A percentile compares a stretch with the other conserved stretches of the same genome.
Conservation (phyloP, 2,329 filamentous ascomycete genomes). For the Cordyceps cicadae region DNA sequence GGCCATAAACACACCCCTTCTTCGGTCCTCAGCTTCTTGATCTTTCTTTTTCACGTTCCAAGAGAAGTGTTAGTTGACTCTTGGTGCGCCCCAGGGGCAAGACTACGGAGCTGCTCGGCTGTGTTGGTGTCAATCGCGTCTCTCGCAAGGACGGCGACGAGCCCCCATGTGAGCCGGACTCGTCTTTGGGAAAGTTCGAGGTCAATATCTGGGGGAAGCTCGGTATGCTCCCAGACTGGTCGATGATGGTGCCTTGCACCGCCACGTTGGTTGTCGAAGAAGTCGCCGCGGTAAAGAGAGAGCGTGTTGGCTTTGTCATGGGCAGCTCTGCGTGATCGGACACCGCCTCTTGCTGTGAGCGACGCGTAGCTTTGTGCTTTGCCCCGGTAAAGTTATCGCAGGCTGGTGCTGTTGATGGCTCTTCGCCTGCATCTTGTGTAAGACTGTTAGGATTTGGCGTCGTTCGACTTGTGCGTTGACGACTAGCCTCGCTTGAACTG, state of each 20-base stretch:
- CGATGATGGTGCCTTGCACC: slow-evolving; percentile 36
- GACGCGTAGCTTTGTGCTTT: slow-evolving; percentile 19
- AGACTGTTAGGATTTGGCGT: background rate
- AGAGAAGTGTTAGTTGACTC: slow-evolving; percentile 50
- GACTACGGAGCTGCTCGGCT: slow-evolving; percentile 35
- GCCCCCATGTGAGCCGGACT: slow-evolving; percentile 12
- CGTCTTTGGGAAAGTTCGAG: background rate
- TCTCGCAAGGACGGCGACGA: slow-evolving; percentile 22
- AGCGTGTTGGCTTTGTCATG: slow-evolving; percentile 15
- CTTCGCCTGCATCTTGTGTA: background rate
- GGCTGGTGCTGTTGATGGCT: background rate
- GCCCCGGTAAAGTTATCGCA: background rate
- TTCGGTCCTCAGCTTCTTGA: slow-evolving; percentile 15
- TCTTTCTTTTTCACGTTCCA: slow-evolving; percentile 43
- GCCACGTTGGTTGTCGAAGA: slow-evolving; percentile 34
- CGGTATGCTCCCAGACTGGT: slow-evolving; percentile 24
- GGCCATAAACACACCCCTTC: background rate
- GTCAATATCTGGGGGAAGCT: background rate
- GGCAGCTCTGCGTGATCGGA: slow-evolving; percentile 15
- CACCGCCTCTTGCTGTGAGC: slow-evolving; percentile 17
- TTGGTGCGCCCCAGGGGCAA: slow-evolving; percentile 50
- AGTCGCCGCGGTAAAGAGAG: slow-evolving; percentile 27
- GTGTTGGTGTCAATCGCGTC: slow-evolving; percentile 40
- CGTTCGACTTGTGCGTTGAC: background rate
- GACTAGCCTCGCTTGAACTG: background rate